Evolutionary conservation across 202 grass and related monocot species (phyloP), one percentile per base, ranked within the genome.

Genomic region (Elaeis oleifera): DNA sequence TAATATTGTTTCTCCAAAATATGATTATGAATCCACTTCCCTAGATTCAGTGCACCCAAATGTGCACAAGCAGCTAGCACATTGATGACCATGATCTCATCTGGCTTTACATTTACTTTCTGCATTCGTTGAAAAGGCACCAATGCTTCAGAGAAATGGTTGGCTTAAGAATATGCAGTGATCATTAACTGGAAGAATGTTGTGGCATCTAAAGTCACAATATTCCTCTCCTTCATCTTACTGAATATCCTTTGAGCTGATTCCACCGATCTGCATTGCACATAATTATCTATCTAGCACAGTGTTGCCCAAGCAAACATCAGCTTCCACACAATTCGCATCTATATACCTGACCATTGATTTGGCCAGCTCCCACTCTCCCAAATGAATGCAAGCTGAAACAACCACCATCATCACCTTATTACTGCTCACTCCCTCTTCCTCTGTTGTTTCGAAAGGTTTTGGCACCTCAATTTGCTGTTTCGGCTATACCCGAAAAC

Each of bases 281-380:
- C 73, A 56, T 72, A 75, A 22, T 83, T 82, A 57, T 85, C 61
- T 4, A 80, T 72, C 20, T 20, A 20, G 20, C 55, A 83, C 59
- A 53, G 87, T 83, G 57, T 83, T 83, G 15, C 87, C 79, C 64
- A 85, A 54, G 61, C 85, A 85, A 53, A 83, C 27, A 85, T 80
- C 69, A 18, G 82, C 51, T 59, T 85, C 76, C 49, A 90, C 56
- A 20, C 48, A 62, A 29, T 79, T 74, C 65, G 36, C 51, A 13
- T 81, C 25, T 69, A 76, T 70, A 28, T 74, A 81, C 19, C 48
- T 81, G 49, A 79, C 55, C 74, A 76, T 59, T 4, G 18, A 79
- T 60, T 73, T 68, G 16, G 68, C 78, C 74, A 79, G 69, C 67
- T 70, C 66, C 76, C 73, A 69, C 32, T 74, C 73, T 64, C 79